These are phyloP conservation scores for Ambrosia artemisiifolia DNA, from an alignment of 129 eudicot species.

Conservation along the genomic window DNA sequence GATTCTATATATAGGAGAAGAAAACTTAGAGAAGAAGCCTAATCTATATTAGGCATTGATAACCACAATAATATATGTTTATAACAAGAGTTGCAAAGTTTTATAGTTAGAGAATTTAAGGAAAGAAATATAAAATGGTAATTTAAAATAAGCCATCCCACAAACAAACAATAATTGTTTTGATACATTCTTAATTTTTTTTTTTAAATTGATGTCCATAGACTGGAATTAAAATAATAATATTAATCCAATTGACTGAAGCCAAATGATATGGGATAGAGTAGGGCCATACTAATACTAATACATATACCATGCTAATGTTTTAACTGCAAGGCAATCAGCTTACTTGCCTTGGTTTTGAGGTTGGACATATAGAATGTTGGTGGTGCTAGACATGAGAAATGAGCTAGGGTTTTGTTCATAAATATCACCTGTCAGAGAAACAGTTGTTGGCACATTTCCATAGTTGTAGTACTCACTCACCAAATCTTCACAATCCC, in stretches of 20 bases:
- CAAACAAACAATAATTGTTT: not conserved
- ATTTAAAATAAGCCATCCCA: not conserved
- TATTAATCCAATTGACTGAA: not conserved
- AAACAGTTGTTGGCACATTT: slow-evolving; percentile 17
- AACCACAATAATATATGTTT: too few species aligned
- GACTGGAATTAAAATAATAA: not conserved
- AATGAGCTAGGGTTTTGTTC: too few species aligned
- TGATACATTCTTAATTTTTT: not conserved
- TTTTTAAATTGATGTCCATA: not conserved
- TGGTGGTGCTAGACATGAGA: too few species aligned
- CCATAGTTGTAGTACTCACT: slow-evolving; percentile 15
- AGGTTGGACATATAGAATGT: slow-evolving; percentile 15
- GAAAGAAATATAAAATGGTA: not conserved
- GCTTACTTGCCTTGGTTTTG: not conserved
- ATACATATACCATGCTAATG: not conserved
- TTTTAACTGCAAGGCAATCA: not conserved
- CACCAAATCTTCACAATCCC: slow-evolving; percentile 17
- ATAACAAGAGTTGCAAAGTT: not conserved
- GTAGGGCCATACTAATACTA: not conserved
- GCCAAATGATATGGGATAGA: not conserved
- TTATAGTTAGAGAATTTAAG: not conserved
- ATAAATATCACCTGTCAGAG: too few species aligned
- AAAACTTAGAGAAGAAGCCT: too few species aligned
- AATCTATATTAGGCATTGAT: too few species aligned
- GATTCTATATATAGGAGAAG: too few species aligned